Percentiles rank a stretch among this genome's conserved stretches.
Conservation (phyloP, 805 yeast genomes). For the Alloascoidea hylecoeti region DNA sequence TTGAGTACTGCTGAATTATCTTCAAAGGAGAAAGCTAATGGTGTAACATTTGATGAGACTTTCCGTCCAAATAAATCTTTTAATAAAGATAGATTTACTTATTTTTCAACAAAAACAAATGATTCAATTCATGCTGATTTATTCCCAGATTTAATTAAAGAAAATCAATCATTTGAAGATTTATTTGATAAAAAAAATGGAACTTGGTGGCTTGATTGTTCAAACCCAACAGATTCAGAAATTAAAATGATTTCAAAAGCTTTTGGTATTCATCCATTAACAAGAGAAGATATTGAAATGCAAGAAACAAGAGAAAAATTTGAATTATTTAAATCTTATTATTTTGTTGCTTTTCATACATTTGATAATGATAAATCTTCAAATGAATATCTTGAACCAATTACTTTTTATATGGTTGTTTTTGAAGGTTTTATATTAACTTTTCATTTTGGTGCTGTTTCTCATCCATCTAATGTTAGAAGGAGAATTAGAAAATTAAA, state of each 20-base stretch:
- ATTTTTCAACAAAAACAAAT: slow-evolving; percentile 78
- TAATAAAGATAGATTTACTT: slow-evolving; percentile 67
- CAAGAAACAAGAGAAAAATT: slow-evolving; percentile 95
- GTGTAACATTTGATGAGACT: no score
- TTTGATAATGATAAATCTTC: slow-evolving; percentile 37
- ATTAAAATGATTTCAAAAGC: slow-evolving; percentile 85
- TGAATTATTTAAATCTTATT: slow-evolving; percentile 81
- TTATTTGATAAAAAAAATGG: slow-evolving; percentile 24
- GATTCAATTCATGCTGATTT: slow-evolving; percentile 87
- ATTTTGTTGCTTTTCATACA: slow-evolving; percentile 79
- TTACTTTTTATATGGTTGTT: slow-evolving; percentile 86
- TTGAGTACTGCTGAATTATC: no score
- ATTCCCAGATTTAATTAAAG: slow-evolving; percentile 64
- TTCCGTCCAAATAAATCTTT: slow-evolving; percentile 19
- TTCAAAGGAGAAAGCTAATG: no score
- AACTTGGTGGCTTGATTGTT: slow-evolving; percentile 78
- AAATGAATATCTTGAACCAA: slow-evolving; percentile 57
- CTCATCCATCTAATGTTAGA: slow-evolving; percentile 92
- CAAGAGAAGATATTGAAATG: slow-evolving; percentile 86
- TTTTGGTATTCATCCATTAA: slow-evolving; percentile 90
- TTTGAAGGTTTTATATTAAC: slow-evolving; percentile 86
- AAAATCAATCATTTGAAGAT: slow-evolving; percentile 45
- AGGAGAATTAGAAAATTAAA: slow-evolving; percentile 77
- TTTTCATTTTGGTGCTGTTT: slow-evolving; percentile 88
- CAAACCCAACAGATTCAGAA: slow-evolving; percentile 92